Percentiles rank a stretch among this genome's conserved stretches.
These are phyloP conservation scores for Dendrostoma leiphaemia DNA, from an alignment of 2,329 filamentous ascomycete species.

Conservation along the genomic window DNA sequence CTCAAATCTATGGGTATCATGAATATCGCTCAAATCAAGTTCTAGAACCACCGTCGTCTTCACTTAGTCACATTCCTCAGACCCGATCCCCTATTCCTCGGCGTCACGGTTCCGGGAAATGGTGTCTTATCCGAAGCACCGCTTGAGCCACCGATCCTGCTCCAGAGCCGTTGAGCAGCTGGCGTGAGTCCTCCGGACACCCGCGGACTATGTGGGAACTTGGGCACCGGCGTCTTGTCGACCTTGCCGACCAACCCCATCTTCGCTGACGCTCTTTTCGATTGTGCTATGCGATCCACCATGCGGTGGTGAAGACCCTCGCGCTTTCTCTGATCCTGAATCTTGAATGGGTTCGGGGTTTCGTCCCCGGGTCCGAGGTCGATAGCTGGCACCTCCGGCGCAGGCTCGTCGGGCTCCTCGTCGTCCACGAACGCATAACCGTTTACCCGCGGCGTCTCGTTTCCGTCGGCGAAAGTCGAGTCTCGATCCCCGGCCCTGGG, in stretches of 20 bases:
- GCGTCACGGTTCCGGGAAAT: slow-evolving; percentile 39
- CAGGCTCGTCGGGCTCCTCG: slow-evolving; percentile 53
- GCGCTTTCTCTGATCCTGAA: slow-evolving; percentile 70
- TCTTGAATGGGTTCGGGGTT: slow-evolving; percentile 76
- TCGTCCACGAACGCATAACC: slow-evolving; percentile 95
- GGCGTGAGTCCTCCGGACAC: slow-evolving; percentile 64
- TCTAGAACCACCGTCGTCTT: slow-evolving; percentile 5
- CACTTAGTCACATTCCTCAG: slow-evolving; percentile 33
- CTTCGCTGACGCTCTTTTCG: slow-evolving; percentile 62
- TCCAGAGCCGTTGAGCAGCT: slow-evolving; percentile 68
- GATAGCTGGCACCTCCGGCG: slow-evolving; percentile 40
- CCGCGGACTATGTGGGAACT: slow-evolving; percentile 65
- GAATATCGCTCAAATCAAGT: not conserved
- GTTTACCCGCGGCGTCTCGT: slow-evolving; percentile 85
- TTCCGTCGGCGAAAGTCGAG: slow-evolving; percentile 53
- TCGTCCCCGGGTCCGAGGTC: slow-evolving; percentile 58
- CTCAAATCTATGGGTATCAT: slow-evolving; percentile 17
- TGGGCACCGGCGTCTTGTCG: slow-evolving; percentile 62
- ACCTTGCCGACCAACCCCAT: slow-evolving; percentile 59
- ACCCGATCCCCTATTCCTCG: slow-evolving; percentile 34
- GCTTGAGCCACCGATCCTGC: slow-evolving; percentile 50
- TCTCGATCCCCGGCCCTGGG: slow-evolving; percentile 63
- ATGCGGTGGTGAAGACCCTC: slow-evolving; percentile 83
- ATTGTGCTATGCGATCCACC: slow-evolving; percentile 77
- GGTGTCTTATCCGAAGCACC: slow-evolving; percentile 34